These are phyloP conservation scores for Claviceps sp. DNA, from an alignment of 2,329 filamentous ascomycete genomes.

Conservation along the genomic window DNA sequence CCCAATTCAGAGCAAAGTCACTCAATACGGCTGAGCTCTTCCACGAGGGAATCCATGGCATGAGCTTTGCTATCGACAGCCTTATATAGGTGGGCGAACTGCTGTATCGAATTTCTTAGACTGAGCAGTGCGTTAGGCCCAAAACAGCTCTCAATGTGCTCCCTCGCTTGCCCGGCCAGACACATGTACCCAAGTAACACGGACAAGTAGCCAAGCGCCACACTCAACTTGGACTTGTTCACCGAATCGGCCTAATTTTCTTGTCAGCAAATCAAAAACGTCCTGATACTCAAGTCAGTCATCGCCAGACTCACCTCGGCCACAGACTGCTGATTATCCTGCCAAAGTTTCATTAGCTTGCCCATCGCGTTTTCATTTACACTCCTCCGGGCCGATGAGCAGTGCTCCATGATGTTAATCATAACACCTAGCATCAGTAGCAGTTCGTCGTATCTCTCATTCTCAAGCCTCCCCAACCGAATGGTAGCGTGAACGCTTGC, in stretches of 20 bases:
- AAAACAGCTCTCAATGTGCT: constrained; percentile 28
- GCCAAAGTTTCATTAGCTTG: constrained; percentile 49
- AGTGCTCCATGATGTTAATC: constrained; percentile 81
- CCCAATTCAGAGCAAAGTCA: not conserved
- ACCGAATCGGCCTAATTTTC: constrained; percentile 48
- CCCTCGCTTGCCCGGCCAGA: constrained; percentile 34
- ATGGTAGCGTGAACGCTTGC: constrained; percentile 32
- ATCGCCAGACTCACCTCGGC: constrained; percentile 46
- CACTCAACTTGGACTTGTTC: constrained; percentile 65
- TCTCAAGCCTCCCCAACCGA: constrained; percentile 33
- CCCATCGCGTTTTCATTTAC: constrained; percentile 33
- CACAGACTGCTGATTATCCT: constrained; percentile 51
- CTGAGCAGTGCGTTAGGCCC: constrained; percentile 30
- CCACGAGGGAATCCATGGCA: constrained; percentile 25
- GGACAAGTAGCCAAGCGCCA: constrained; percentile 75
- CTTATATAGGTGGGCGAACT: constrained; percentile 40
- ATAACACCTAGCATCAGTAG: constrained; percentile 68
- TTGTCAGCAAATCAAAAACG: not conserved
- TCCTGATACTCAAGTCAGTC: not conserved
- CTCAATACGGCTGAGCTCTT: constrained; percentile 17
- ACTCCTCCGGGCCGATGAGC: constrained; percentile 41
- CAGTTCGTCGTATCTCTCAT: constrained; percentile 50
- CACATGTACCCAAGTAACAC: constrained; percentile 75
- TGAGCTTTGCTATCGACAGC: constrained; percentile 31
- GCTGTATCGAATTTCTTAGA: constrained; percentile 38